phyloP scores from a whole-genome alignment of 1,284 basidiomycete species.

The Quambalaria eucalypti region DNA sequence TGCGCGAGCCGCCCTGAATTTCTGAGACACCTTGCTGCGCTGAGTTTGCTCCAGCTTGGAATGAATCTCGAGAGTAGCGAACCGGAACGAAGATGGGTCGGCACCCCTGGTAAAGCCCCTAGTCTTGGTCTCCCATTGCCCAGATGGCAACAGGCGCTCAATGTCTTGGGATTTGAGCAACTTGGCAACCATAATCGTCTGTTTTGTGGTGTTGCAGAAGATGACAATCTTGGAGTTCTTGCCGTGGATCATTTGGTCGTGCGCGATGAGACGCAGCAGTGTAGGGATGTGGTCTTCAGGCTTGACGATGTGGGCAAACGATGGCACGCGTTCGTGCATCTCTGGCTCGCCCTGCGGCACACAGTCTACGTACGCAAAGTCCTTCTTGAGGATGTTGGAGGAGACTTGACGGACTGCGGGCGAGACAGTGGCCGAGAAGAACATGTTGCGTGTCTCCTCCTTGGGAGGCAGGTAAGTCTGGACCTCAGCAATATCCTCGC shows the following conservation, averaged over 20 bases:
- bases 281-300: slow-evolving; percentile 69
- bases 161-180: slow-evolving; percentile 5
- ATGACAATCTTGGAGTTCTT: slow-evolving; percentile 70
- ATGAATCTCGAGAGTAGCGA: slow-evolving; percentile 62
- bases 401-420: slow-evolving; percentile 52
- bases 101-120: too few relatives aligned
- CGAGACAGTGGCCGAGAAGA: slow-evolving; percentile 79
- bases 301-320: slow-evolving; percentile 70
- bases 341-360: slow-evolving; percentile 57
- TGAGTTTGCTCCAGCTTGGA: slow-evolving; percentile 63
- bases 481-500: slow-evolving; percentile 75
- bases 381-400: slow-evolving; percentile 54
- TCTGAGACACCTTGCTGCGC: slow-evolving; percentile 60
- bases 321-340: slow-evolving; percentile 69
- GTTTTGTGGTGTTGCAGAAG: slow-evolving; percentile 81
- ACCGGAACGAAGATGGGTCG: not conserved
- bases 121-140: too few relatives aligned
- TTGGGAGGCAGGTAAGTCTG: slow-evolving; percentile 59
- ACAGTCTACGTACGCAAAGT: slow-evolving; percentile 58
- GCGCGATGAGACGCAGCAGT: slow-evolving; percentile 68
- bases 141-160: slow-evolving; percentile 8
- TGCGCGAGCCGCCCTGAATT: slow-evolving; percentile 59
- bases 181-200: slow-evolving; percentile 59
- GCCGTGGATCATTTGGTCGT: slow-evolving; percentile 75
- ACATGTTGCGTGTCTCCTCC: slow-evolving; percentile 72